These are phyloP conservation scores for Albophoma yamanashiensis DNA, from an alignment of 2,329 filamentous ascomycete species.

Conservation along the genomic window DNA sequence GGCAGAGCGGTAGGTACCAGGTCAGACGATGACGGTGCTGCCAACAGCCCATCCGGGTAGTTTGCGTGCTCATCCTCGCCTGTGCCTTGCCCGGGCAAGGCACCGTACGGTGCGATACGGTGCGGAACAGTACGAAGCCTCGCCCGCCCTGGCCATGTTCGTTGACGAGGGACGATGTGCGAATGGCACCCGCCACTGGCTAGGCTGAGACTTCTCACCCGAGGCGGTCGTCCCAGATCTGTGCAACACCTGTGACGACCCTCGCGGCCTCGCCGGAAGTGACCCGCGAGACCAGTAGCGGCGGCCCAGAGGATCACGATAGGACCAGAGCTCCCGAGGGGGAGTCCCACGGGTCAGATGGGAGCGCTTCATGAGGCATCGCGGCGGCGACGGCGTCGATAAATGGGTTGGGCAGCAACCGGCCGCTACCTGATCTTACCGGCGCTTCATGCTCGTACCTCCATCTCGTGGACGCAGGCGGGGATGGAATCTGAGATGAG, in stretches of 20 bases:
- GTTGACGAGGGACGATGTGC: neutral
- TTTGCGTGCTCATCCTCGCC: neutral
- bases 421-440: constrained; percentile 5
- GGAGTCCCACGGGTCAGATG: neutral
- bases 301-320: neutral
- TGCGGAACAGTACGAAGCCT: neutral
- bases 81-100: neutral
- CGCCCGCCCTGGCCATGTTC: neutral
- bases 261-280: constrained; percentile 2
- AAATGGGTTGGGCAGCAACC: constrained; percentile 9
- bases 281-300: constrained; percentile 3
- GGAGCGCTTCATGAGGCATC: neutral
- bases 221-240: neutral
- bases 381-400: neutral
- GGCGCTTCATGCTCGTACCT: neutral
- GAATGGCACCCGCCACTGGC: neutral
- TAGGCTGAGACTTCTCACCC: neutral
- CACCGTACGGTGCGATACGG: neutral
- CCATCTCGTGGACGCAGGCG: neutral
- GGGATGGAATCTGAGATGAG: neutral
- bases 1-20: neutral
- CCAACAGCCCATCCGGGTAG: neutral
- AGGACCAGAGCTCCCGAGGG: neutral
- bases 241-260: neutral
- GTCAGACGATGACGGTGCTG: neutral